Conservation (phyloP, 371 early-diverging fungal genomes). For the Lichtheimia corymbifera region DNA sequence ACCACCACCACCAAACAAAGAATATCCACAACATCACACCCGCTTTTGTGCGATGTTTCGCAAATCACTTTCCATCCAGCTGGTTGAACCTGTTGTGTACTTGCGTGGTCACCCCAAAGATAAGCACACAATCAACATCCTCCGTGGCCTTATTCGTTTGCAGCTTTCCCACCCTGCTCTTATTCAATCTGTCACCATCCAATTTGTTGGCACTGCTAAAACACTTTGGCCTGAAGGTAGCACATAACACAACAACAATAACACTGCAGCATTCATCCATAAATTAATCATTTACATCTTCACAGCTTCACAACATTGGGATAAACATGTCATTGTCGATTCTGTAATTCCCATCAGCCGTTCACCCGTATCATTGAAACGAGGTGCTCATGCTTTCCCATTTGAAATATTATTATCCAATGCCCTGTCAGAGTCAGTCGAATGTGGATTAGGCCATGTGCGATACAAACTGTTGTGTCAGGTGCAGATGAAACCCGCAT, state of each 20-base stretch:
- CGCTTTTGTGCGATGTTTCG: constrained; percentile 27
- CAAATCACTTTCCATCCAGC: constrained; percentile 37
- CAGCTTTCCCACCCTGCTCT: constrained; percentile 19
- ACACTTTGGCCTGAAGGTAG: constrained; percentile 49
- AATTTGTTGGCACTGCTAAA: constrained; percentile 41
- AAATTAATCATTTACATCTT: background rate
- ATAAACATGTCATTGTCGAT: constrained; percentile 39
- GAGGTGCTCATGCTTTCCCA: constrained; percentile 37
- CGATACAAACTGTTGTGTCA: constrained; percentile 39
- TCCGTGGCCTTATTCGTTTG: constrained; percentile 37
- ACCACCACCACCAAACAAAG: background rate
- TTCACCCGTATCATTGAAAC: constrained; percentile 27
- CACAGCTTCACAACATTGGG: constrained; percentile 34
- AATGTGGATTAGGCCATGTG: constrained; percentile 41
- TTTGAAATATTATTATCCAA: constrained; percentile 45
- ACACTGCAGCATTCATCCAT: background rate
- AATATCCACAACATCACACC: too few relatives aligned
- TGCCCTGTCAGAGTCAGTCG: constrained; percentile 44
- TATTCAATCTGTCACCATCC: constrained; percentile 33
- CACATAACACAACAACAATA: too few relatives aligned
- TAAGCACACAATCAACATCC: constrained; percentile 32
- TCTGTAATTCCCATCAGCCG: constrained; percentile 33
- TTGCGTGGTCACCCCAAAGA: constrained; percentile 37
- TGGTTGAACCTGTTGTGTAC: constrained; percentile 41
- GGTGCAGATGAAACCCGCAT: constrained; percentile 29